Conservation (phyloP, 2,329 filamentous ascomycete species). For the Nectriaceae sp. region DNA sequence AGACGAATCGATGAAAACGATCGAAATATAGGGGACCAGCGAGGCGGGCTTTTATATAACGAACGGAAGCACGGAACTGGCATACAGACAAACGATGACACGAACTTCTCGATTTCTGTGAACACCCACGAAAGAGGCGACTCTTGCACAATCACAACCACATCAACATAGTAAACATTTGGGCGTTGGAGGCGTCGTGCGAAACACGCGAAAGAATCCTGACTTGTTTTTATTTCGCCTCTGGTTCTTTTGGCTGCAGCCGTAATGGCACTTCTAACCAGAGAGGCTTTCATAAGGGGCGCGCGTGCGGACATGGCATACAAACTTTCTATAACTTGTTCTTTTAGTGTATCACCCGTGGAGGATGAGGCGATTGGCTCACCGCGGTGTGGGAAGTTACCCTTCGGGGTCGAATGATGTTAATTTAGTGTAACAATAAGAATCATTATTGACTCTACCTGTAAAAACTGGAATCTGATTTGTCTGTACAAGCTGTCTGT, state of each 20-base stretch:
- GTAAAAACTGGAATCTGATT: too few species aligned
- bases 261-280: background rate
- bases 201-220: constrained; percentile 27
- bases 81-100: constrained; percentile 30
- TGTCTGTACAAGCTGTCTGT: too few species aligned
- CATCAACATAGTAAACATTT: constrained; percentile 19
- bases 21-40: constrained; percentile 52
- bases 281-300: constrained; percentile 4
- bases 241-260: constrained; percentile 7
- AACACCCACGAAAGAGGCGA: constrained; percentile 20
- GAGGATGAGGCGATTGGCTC: constrained; percentile 2
- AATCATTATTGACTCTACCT: constrained; percentile 10
- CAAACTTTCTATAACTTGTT: background rate
- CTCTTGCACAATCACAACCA: constrained; percentile 10
- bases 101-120: constrained; percentile 38
- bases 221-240: constrained; percentile 17
- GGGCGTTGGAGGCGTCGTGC: constrained; percentile 30
- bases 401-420: constrained; percentile 22
- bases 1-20: constrained; percentile 61
- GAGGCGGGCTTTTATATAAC: constrained; percentile 17
- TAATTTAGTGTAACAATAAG: constrained; percentile 31
- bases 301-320: background rate
- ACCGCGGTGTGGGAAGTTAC: constrained; percentile 5
- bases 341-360: constrained; percentile 1
- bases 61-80: constrained; percentile 24